Evolutionary conservation across 1,139 yeast genomes (phyloP), one percentile per base, ranked within the genome.

Genomic region (Yamadazyma epiphylla): DNA sequence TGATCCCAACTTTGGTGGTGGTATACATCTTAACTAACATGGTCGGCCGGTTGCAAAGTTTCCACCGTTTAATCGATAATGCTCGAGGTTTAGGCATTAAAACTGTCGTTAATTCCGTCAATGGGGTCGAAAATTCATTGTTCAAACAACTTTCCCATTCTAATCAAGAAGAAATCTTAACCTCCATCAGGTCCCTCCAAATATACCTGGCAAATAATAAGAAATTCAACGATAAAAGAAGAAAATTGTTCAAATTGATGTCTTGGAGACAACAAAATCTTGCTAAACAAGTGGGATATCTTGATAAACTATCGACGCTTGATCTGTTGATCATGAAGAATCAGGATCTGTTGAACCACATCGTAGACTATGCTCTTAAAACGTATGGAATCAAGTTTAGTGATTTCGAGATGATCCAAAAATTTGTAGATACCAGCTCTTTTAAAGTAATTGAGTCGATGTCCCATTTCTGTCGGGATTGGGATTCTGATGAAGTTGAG

Each of bases 391-490:
- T 82, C 10, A 38, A 56, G 2, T 55, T 48, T 25, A 48, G 60
- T 5, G 64, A 65, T 16, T 52, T 64, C 30, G 77, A 76, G 31
- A 24, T 34, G 3, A 35, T 36, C 11, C 39, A 38, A 25, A 38
- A 36, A 25, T 36, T 33, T 15, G 31, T 25, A 4, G 45, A 42
- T 29, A 35, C 24, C 19, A 71, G 74, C 39, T 36, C 45, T 4
- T 74, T 69, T 38, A 58, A 79, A 29, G 86, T 83, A 1, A 69
- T 79, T 22, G 95, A 87, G 49, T 64, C 85, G 4, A 46, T 87
- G 28, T 78, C 86, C 27, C 95, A 86, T 53, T 74, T 71, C 37
- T 71, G 78, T 5, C 62, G 95, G 28, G 95, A 87, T 50, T 87
- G 94, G 91, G 60, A 39, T 12, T 25, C 50, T 3, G 31, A 29